These are phyloP conservation scores for Pythium phragmitis DNA, from an alignment of 352 stramenopile species.

Conservation along the genomic window DNA sequence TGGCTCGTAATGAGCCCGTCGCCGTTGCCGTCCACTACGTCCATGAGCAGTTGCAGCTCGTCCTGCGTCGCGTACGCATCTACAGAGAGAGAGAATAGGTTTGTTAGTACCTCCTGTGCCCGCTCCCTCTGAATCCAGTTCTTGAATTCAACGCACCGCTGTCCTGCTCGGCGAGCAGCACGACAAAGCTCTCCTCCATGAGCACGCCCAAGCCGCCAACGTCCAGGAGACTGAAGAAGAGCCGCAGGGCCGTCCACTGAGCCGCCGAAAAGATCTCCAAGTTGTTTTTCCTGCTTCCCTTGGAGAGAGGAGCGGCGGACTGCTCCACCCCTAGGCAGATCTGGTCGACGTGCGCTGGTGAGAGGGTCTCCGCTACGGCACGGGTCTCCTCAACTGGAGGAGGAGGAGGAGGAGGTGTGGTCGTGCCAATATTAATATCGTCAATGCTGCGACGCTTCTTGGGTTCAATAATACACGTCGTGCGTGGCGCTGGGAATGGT, in stretches of 20 bases:
- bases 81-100: conserved; percentile 15
- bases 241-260: conserved; percentile 77
- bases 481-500: not conserved
- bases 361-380: too few species aligned
- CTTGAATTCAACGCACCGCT: conserved; percentile 41
- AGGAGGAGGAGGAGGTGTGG: not conserved
- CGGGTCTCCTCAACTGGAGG: too few species aligned
- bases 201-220: conserved; percentile 66
- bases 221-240: conserved; percentile 73
- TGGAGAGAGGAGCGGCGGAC: too few species aligned
- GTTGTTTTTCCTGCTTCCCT: conserved; percentile 12
- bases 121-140: not conserved
- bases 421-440: conserved; percentile 22
- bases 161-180: conserved; percentile 79
- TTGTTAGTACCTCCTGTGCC: not conserved
- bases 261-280: conserved; percentile 64
- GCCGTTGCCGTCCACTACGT: conserved; percentile 76
- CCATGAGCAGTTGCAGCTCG: conserved; percentile 73
- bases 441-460: conserved; percentile 29
- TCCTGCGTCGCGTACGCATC: conserved; percentile 84
- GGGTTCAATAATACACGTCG: conserved; percentile 17
- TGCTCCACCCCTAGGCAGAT: too few species aligned
- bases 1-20: conserved; percentile 75
- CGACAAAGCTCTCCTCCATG: conserved; percentile 80
- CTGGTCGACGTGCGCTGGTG: too few species aligned